Conservation (phyloP, 345 rosid species). For the Hevea brasiliensis region DNA sequence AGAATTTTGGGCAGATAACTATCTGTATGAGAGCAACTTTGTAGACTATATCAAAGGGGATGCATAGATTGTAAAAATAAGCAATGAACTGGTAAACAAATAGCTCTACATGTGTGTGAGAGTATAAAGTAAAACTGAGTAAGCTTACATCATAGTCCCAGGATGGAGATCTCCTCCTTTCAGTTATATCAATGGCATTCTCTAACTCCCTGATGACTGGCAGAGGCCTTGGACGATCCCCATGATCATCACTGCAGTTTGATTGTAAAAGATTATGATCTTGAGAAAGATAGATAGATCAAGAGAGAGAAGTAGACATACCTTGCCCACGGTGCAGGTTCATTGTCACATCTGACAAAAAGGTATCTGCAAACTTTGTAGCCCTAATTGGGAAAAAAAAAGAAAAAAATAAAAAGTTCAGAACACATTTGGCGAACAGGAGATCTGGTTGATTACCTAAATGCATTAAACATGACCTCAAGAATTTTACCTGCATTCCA, state of each 20-base stretch:
- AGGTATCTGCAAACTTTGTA: slow-evolving; percentile 66
- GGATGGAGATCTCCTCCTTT: slow-evolving; percentile 54
- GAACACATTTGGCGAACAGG: neutral
- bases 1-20: neutral
- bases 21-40: no score
- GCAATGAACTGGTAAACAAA: neutral
- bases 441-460: neutral
- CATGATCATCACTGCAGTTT: slow-evolving; percentile 31
- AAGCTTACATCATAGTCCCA: slow-evolving; percentile 74
- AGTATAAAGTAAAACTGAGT: neutral
- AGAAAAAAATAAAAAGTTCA: slow-evolving; percentile 15
- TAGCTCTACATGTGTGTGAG: neutral
- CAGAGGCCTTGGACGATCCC: slow-evolving; percentile 70
- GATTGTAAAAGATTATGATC: neutral
- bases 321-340: slow-evolving; percentile 85
- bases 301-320: slow-evolving; percentile 13
- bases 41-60: neutral
- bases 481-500: slow-evolving; percentile 47
- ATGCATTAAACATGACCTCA: neutral
- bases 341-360: slow-evolving; percentile 80
- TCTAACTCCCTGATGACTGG: slow-evolving; percentile 53
- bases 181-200: slow-evolving; percentile 48
- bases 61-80: neutral
- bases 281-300: neutral
- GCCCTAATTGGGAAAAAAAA: slow-evolving; percentile 39